phyloP scores from a whole-genome alignment of 441 rosid genomes.

The Erodium texanum region DNA sequence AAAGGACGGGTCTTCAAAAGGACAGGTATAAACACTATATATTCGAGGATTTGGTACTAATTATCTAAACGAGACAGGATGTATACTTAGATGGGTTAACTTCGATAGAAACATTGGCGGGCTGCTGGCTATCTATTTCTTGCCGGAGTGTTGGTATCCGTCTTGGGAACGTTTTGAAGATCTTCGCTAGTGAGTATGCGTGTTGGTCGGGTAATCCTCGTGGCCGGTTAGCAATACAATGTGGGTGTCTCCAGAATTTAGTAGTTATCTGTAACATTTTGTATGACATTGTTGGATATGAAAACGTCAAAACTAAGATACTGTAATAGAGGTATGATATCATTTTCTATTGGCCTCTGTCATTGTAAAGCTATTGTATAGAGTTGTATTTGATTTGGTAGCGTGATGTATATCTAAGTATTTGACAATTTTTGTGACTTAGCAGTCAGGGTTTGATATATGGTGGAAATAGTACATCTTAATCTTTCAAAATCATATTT shows the following conservation, averaged over 20 bases:
- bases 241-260: neutral
- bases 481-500: no score
- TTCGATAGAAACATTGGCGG: slow-evolving; percentile 18
- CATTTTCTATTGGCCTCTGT: neutral
- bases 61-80: neutral
- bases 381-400: neutral
- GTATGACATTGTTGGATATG: neutral
- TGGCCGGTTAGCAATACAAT: neutral
- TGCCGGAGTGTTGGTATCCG: slow-evolving; percentile 6
- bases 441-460: no score
- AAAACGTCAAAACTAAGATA: neutral
- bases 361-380: neutral
- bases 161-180: neutral
- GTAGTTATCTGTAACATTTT: neutral
- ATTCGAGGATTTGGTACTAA: slow-evolving; percentile 12
- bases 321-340: neutral
- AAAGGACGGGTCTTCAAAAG: slow-evolving; percentile 19
- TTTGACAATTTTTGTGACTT: no score
- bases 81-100: slow-evolving; percentile 8
- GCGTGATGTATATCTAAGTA: no score
- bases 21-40: slow-evolving; percentile 20
- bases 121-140: slow-evolving; percentile 10
- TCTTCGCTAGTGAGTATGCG: neutral
- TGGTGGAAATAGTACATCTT: no score
- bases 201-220: neutral